phyloP scores from a whole-genome alignment of 495 filamentous ascomycete species.

The Aspergillus saccharolyticus region DNA sequence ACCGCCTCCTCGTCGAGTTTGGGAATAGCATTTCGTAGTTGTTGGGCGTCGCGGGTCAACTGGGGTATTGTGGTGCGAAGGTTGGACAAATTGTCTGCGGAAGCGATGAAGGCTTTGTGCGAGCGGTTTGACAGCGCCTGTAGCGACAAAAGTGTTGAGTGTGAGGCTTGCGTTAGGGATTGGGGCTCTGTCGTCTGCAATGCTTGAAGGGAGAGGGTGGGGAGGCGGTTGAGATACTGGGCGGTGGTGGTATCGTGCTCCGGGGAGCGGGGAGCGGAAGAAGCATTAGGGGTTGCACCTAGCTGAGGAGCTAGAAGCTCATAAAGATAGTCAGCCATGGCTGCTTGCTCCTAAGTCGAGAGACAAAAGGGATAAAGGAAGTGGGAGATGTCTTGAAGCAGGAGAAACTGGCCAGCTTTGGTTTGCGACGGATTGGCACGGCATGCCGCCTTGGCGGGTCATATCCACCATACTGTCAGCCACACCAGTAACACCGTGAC shows the following conservation, averaged over 20 bases:
- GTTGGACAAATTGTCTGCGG: constrained; percentile 68
- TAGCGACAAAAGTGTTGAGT: constrained; percentile 78
- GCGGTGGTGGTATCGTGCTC: constrained; percentile 47
- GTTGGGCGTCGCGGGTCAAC: constrained; percentile 57
- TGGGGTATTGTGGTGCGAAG: constrained; percentile 62
- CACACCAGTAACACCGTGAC: too few species aligned
- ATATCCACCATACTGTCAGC: too few species aligned
- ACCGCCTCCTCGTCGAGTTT: constrained; percentile 73
- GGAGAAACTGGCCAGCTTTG: constrained; percentile 11
- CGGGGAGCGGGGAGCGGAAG: constrained; percentile 22
- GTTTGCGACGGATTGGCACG: constrained; percentile 9
- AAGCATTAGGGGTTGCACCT: constrained; percentile 25
- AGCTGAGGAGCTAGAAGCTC: constrained; percentile 66
- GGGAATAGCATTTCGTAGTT: constrained; percentile 68
- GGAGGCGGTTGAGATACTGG: constrained; percentile 71
- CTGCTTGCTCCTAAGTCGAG: not conserved
- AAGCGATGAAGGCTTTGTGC: constrained; percentile 79
- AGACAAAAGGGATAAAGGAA: not conserved
- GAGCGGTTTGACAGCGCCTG: constrained; percentile 88
- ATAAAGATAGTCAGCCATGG: constrained; percentile 67
- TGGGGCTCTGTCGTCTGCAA: constrained; percentile 72
- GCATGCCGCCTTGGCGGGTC: constrained; percentile 30
- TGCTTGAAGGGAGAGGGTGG: constrained; percentile 71
- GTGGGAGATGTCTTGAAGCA: not conserved
- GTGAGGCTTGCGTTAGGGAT: constrained; percentile 71